Conservation (phyloP, 2,329 filamentous ascomycete genomes). For the Ramularia endophylla region DNA sequence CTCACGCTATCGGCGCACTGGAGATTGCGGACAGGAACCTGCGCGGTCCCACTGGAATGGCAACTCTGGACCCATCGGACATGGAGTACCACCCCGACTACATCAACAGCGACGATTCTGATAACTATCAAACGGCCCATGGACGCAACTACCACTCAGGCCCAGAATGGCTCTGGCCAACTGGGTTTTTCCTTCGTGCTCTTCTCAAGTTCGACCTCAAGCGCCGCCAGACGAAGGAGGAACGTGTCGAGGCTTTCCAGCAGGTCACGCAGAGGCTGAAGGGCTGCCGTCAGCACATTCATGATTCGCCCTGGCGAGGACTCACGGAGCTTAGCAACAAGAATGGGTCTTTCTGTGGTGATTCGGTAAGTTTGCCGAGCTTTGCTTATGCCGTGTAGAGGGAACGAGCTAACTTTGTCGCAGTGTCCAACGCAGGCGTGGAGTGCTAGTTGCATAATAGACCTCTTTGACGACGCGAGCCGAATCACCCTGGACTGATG, state of each 20-base stretch:
- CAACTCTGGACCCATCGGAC: conserved; percentile 86
- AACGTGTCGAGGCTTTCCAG: conserved; percentile 82
- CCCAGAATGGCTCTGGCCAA: conserved; percentile 97
- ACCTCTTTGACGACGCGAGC: conserved; percentile 86
- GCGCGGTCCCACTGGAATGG: conserved; percentile 87
- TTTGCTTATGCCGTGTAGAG: conserved; percentile 1
- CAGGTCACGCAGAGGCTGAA: conserved; percentile 79
- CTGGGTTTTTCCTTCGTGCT: conserved; percentile 89
- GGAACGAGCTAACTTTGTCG: conserved; percentile 25
- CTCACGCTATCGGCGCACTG: conserved; percentile 73
- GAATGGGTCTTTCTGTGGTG: conserved; percentile 72
- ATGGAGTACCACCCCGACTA: conserved; percentile 94
- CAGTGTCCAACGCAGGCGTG: conserved; percentile 93
- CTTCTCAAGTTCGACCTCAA: conserved; percentile 83
- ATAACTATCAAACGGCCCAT: conserved; percentile 86
- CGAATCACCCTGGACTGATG: conserved; percentile 19
- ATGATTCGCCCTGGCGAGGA: conserved; percentile 78
- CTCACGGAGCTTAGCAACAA: conserved; percentile 91
- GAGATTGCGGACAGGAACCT: conserved; percentile 73
- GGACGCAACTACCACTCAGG: conserved; percentile 98
- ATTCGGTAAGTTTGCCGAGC: conserved; percentile 63
- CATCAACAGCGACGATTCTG: conserved; percentile 87
- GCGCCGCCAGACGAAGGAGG: conserved; percentile 60
- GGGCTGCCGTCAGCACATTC: conserved; percentile 80
- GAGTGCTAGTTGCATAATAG: conserved; percentile 91